These are phyloP conservation scores for Candida hispaniensis DNA, from an alignment of 805 yeast genomes.

Conservation along the genomic window DNA sequence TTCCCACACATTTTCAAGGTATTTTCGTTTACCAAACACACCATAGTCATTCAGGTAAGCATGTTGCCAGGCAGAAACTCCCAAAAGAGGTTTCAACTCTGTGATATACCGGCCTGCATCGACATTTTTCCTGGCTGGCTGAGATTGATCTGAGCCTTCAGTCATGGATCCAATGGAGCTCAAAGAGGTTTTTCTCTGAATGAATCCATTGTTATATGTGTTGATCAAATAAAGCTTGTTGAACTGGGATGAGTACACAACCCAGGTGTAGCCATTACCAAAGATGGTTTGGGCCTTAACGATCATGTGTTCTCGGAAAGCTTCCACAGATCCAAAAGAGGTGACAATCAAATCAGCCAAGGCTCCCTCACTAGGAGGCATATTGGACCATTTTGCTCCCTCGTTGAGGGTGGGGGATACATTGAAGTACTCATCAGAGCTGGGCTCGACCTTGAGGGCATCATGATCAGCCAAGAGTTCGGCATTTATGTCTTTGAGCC, in stretches of 20 bases:
- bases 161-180: slow-evolving; percentile 27
- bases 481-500: slow-evolving; percentile 20
- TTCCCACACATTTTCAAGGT: slow-evolving; percentile 63
- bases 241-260: slow-evolving; percentile 34
- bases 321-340: slow-evolving; percentile 68
- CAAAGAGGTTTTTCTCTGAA: slow-evolving; percentile 26
- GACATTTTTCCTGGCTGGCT: too few species aligned
- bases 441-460: slow-evolving; percentile 27
- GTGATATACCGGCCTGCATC: slow-evolving; percentile 13
- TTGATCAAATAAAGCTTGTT: slow-evolving; percentile 53
- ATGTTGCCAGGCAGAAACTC: slow-evolving; percentile 76
- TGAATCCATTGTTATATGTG: slow-evolving; percentile 85
- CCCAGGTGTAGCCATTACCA: slow-evolving; percentile 94
- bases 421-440: slow-evolving; percentile 26
- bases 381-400: slow-evolving; percentile 6
- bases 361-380: slow-evolving; percentile 15
- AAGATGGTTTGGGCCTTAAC: slow-evolving; percentile 64
- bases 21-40: slow-evolving; percentile 56
- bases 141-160: slow-evolving; percentile 3
- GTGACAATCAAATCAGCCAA: slow-evolving; percentile 18
- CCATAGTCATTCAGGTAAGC: slow-evolving; percentile 83
- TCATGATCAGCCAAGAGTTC: slow-evolving; percentile 18
- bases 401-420: slow-evolving; percentile 4
- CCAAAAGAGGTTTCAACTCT: slow-evolving; percentile 46
- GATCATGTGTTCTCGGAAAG: slow-evolving; percentile 64